phyloP scores from a whole-genome alignment of 805 yeast species.

The Zygotorulaspora sp. region DNA sequence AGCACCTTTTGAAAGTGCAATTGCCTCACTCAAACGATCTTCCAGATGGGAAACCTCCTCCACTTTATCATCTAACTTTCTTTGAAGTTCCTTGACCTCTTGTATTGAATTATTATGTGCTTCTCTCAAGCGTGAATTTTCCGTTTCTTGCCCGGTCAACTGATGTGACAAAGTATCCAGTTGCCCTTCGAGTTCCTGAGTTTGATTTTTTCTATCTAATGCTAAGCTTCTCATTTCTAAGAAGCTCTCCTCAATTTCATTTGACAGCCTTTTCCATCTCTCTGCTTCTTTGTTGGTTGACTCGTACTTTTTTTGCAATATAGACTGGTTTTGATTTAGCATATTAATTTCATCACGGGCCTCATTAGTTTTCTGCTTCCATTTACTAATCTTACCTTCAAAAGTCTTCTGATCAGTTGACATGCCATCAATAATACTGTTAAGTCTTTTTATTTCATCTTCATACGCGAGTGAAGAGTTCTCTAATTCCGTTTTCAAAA shows the following conservation, averaged over 20 bases:
- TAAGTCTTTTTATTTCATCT: conserved; percentile 8
- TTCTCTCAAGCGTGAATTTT: neutral
- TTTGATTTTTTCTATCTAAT: conserved; percentile 5
- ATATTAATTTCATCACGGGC: conserved; percentile 26
- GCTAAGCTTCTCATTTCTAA: conserved; percentile 6
- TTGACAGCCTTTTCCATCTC: conserved; percentile 8
- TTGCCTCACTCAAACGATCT: conserved; percentile 8
- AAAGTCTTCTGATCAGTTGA: conserved; percentile 13
- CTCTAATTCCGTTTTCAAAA: conserved; percentile 8
- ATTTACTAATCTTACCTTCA: conserved; percentile 12
- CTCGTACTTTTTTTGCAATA: conserved; percentile 28
- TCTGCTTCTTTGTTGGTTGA: conserved; percentile 17
- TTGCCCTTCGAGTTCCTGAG: conserved; percentile 10
- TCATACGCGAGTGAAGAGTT: conserved; percentile 12
- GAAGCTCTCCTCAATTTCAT: conserved; percentile 8
- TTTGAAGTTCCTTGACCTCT: conserved; percentile 2
- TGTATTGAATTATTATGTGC: conserved; percentile 2
- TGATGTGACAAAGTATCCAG: conserved; percentile 4
- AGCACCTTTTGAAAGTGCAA: conserved; percentile 9
- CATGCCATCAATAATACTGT: conserved; percentile 5
- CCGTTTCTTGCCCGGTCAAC: neutral
- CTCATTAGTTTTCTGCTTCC: conserved; percentile 21
- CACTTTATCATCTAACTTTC: conserved; percentile 7
- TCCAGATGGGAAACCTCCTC: conserved; percentile 9
- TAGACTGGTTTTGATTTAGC: conserved; percentile 28